Evolutionary conservation across 345 rosid genomes (phyloP).

Genomic region (Excoecaria cochinchinensis): DNA sequence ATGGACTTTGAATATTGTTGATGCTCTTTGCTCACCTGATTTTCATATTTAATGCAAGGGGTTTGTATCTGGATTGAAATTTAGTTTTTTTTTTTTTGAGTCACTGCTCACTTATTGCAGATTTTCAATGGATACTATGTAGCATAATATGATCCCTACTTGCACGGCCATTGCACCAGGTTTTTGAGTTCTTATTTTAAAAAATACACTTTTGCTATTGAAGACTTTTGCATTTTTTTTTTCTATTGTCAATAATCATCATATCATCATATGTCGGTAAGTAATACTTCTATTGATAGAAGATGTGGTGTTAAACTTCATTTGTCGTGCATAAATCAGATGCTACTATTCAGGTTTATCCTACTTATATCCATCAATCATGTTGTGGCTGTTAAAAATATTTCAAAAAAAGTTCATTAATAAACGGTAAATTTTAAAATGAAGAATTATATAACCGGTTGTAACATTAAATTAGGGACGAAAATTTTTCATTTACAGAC

Average conservation of each 20-base stretch:
- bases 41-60: neutral
- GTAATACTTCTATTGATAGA: constrained; percentile 15
- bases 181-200: constrained; percentile 27
- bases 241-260: neutral
- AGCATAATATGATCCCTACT: neutral
- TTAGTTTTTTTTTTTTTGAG: neutral
- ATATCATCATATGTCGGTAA: constrained; percentile 52
- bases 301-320: neutral
- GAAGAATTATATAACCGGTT: too few species aligned
- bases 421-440: too few species aligned
- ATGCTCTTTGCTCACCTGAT: neutral
- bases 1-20: neutral
- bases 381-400: too few species aligned
- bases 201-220: constrained; percentile 6
- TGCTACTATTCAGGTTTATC: too few species aligned
- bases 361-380: too few species aligned
- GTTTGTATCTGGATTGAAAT: neutral
- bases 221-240: constrained; percentile 52
- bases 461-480: too few species aligned
- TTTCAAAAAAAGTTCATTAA: too few species aligned
- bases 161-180: constrained; percentile 95
- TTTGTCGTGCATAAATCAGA: neutral
- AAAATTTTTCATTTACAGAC: too few species aligned
- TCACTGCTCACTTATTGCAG: neutral
- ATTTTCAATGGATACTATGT: neutral